phyloP scores from a whole-genome alignment of 2,329 filamentous ascomycete genomes.

The Leptographium wingfieldii region DNA sequence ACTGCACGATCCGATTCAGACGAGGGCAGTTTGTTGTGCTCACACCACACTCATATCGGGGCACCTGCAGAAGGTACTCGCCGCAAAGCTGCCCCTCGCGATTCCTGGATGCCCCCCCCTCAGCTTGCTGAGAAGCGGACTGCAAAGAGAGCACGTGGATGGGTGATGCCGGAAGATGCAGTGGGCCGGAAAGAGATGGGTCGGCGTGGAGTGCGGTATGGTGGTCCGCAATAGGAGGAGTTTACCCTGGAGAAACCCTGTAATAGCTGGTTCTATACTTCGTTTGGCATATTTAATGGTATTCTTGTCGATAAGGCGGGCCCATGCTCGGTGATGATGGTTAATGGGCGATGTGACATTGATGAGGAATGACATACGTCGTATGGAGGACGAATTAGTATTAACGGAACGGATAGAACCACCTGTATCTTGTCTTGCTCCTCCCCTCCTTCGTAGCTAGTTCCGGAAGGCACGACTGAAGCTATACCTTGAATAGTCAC shows the following conservation, averaged over 20 bases:
- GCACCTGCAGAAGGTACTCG: constrained; percentile 61
- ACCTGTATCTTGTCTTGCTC: not conserved
- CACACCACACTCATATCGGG: constrained; percentile 53
- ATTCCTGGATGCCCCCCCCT: constrained; percentile 63
- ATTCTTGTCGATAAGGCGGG: not conserved
- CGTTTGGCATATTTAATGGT: not conserved
- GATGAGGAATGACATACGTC: not conserved
- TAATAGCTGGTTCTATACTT: not conserved
- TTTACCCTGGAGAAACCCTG: not conserved
- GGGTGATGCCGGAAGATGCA: constrained; percentile 64
- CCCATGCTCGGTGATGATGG: not conserved
- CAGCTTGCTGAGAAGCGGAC: constrained; percentile 64
- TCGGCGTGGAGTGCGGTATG: constrained; percentile 49
- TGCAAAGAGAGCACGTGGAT: constrained; percentile 60
- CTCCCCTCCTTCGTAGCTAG: not conserved
- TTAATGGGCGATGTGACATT: not conserved
- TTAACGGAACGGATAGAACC: not conserved
- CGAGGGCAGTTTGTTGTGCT: constrained; percentile 28
- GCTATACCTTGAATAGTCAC: not conserved
- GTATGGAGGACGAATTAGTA: not conserved
- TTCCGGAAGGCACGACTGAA: not conserved
- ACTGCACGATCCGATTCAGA: not conserved
- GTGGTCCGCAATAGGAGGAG: constrained; percentile 14
- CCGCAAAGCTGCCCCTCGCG: constrained; percentile 55
- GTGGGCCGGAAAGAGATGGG: constrained; percentile 61